Evolutionary conservation across 148 eudicot genomes (phyloP), one percentile per base, ranked within the genome.

Genomic region (Polygonum aviculare): DNA sequence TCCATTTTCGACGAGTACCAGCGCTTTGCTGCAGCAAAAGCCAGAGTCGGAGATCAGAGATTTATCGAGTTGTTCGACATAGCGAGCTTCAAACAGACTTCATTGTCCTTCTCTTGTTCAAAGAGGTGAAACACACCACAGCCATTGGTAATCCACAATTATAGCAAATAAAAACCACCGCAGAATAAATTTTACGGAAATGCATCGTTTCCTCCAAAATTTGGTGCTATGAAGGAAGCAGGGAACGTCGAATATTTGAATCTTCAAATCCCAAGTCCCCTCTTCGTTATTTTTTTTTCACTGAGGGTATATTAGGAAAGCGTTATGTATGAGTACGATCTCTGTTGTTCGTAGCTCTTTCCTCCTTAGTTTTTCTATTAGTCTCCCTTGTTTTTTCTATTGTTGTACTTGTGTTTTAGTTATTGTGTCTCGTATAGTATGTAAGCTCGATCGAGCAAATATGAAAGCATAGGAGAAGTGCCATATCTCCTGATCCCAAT

Each of bases 21-120:
- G 54, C 75, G 79, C 7, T 78, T 78, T 72, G 79, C 79, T 36
- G 79, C 50, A 7, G 50, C 75, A n/a, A 78, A 78, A 55, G 75
- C 75, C 44, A 71, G 79, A 41, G 38, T 78, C 26, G 55, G 74
- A 14, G 79, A 78, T 39, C 75, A 70, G 41, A 54, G 75, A 74
- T 78, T 78, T 22, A 78, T 78, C 15, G 79, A 78, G 76, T 78
- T 72, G 69, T 78, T 70, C 19, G 79, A 78, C 75, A 72, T 69
- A 54, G 38, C 75, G 1, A 70, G 69, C 75, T 72, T 78, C 75
- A 78, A 78, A 33, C 69, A 78, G 71, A 74, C 71, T 3, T 81
- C 87, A 3, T 51, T 79, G 44, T 60, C 87, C 48, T 84, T 84
- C 77, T 81, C 87, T 54, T 78, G 75, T 59, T 77, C 80, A 2